phyloP scores from a whole-genome alignment of 1,139 yeast species.

The Candida anutae region DNA sequence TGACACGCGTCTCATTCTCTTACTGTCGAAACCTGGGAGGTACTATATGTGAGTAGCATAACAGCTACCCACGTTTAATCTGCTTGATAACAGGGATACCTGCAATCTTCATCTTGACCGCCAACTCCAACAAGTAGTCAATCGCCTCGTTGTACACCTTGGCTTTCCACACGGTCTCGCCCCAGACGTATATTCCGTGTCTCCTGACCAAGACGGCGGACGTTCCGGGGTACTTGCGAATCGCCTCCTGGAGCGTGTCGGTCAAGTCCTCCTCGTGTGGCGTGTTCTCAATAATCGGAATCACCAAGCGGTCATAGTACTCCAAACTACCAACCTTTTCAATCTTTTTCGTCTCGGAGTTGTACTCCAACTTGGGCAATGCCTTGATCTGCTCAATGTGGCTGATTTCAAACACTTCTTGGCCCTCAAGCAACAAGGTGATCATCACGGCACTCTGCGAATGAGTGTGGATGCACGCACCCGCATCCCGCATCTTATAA shows the following conservation, averaged over 20 bases:
- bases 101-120: conserved; percentile 65
- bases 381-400: conserved; percentile 93
- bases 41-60: too few species aligned
- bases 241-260: conserved; percentile 57
- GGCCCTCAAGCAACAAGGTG: conserved; percentile 56
- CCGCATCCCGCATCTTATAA: conserved; percentile 65
- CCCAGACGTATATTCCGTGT: conserved; percentile 96
- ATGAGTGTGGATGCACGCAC: conserved; percentile 94
- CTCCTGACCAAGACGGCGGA: conserved; percentile 86
- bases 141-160: conserved; percentile 89
- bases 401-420: conserved; percentile 61
- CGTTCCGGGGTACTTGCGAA: conserved; percentile 61
- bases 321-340: conserved; percentile 61
- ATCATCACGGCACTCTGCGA: conserved; percentile 84
- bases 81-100: conserved; percentile 44
- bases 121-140: conserved; percentile 80
- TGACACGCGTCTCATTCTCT: too few species aligned
- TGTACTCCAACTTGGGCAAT: conserved; percentile 45
- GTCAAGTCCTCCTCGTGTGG: conserved; percentile 83
- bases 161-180: conserved; percentile 86
- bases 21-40: too few species aligned
- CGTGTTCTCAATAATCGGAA: conserved; percentile 87
- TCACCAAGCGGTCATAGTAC: conserved; percentile 64
- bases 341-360: conserved; percentile 33
- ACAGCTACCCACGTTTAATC: too few species aligned